Evolutionary conservation across 331 rosid genomes (phyloP).

Genomic region (Telfairia occidentalis): DNA sequence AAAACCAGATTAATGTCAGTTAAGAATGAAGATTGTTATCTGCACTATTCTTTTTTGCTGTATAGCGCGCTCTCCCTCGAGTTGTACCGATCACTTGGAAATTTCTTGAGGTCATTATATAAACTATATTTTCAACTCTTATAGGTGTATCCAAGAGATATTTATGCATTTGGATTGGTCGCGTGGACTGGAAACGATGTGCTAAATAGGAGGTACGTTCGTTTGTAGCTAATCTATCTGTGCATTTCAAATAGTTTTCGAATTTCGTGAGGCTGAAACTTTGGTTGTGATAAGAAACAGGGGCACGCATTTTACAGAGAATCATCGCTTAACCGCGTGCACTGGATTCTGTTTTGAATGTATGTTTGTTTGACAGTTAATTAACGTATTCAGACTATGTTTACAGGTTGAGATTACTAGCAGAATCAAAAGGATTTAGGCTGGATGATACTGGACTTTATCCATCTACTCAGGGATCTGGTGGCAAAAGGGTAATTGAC

Average conservation of each 20-base stretch:
- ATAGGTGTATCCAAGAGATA: constrained; percentile 78
- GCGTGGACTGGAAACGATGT: constrained; percentile 97
- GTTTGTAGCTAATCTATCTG: neutral
- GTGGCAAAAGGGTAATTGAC: constrained; percentile 53
- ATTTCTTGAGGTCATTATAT: neutral
- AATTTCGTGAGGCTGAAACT: neutral
- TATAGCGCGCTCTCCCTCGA: neutral
- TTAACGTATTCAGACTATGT: neutral
- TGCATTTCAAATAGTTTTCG: neutral
- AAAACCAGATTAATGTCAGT: neutral
- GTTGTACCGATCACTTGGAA: neutral
- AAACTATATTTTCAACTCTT: neutral
- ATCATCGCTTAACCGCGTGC: neutral
- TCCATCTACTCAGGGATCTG: constrained; percentile 56
- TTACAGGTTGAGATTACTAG: constrained; percentile 67
- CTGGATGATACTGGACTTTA: constrained; percentile 84
- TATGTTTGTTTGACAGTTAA: neutral
- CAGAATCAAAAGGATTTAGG: constrained; percentile 83
- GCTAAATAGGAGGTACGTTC: constrained; percentile 63
- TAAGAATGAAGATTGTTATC: neutral
- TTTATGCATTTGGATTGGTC: constrained; percentile 71
- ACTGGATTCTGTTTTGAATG: neutral
- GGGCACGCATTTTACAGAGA: neutral
- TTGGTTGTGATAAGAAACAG: neutral
- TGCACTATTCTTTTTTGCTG: neutral